Conservation (phyloP, 768 basidiomycete species). For the Clavulina sp. region DNA sequence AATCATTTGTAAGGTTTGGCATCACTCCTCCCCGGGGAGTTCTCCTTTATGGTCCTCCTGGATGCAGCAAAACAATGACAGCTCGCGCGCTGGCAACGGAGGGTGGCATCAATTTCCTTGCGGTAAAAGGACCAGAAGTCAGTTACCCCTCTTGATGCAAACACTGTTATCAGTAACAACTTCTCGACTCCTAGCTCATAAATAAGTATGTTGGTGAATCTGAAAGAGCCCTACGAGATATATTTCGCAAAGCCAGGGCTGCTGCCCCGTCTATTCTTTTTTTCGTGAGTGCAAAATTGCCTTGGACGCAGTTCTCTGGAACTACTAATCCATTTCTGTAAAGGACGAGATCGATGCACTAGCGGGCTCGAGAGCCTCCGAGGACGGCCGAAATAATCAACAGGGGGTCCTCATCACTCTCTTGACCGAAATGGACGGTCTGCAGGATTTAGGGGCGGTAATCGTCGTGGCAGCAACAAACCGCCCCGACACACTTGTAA, state of each 20-base stretch:
- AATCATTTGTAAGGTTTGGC: conserved; percentile 73
- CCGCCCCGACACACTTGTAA: conserved; percentile 75
- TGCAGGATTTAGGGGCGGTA: conserved; percentile 88
- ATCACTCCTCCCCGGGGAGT: conserved; percentile 80
- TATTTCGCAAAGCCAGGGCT: conserved; percentile 86
- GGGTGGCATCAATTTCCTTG: conserved; percentile 88
- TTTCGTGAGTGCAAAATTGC: conserved; percentile 43
- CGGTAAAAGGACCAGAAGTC: conserved; percentile 95
- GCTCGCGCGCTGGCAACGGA: conserved; percentile 86
- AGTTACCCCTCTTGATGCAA: conserved; percentile 13
- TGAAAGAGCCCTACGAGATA: conserved; percentile 84
- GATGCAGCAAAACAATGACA: conserved; percentile 91
- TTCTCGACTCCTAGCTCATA: conserved; percentile 40
- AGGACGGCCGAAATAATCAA: conserved; percentile 39
- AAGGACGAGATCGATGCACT: conserved; percentile 97
- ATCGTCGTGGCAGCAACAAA: conserved; percentile 94
- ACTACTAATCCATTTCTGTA: not conserved
- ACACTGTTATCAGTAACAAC: not conserved
- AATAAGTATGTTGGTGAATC: conserved; percentile 98
- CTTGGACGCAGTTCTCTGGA: no score
- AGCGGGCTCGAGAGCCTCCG: conserved; percentile 52
- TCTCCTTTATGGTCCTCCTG: conserved; percentile 85
- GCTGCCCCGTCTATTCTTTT: conserved; percentile 93
- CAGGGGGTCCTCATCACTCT: conserved; percentile 87
- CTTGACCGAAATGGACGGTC: conserved; percentile 96